phyloP scores from a whole-genome alignment of 345 rosid species.

The Arabis hirsuta region DNA sequence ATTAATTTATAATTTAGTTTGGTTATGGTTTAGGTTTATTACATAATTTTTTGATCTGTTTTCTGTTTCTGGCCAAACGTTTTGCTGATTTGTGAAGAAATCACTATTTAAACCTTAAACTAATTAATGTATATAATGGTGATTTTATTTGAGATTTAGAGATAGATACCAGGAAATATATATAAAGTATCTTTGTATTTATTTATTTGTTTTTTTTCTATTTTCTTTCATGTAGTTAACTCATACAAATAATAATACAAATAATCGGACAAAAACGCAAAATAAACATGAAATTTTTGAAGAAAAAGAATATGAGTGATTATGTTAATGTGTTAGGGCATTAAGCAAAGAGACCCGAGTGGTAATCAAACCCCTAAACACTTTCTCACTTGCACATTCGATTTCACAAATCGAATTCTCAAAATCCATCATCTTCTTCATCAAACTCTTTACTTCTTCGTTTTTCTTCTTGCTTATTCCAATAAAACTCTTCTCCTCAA shows the following conservation, averaged over 20 bases:
- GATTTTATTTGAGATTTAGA: not conserved
- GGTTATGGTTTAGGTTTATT: not conserved
- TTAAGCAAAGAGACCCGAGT: slow-evolving; percentile 48
- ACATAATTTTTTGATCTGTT: too few species aligned
- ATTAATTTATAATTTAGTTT: not conserved
- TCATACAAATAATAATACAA: slow-evolving; percentile 27
- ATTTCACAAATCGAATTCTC: slow-evolving; percentile 40
- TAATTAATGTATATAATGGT: too few species aligned
- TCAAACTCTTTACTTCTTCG: slow-evolving; percentile 42
- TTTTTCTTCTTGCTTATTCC: slow-evolving; percentile 39
- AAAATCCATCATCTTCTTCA: slow-evolving; percentile 44
- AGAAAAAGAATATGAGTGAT: slow-evolving; percentile 4
- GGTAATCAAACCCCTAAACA: slow-evolving; percentile 47
- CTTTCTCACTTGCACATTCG: slow-evolving; percentile 44
- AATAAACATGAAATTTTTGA: not conserved
- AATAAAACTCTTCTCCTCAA: slow-evolving; percentile 40
- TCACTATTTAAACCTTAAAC: not conserved
- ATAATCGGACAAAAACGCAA: slow-evolving; percentile 33
- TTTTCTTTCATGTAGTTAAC: slow-evolving; percentile 30
- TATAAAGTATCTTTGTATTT: slow-evolving; percentile 9
- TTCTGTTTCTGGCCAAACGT: not conserved
- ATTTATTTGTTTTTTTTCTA: slow-evolving; percentile 16
- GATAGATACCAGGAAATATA: slow-evolving; percentile 7
- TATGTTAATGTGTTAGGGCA: slow-evolving; percentile 40
- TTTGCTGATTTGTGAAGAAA: slow-evolving; percentile 5